Evolutionary conservation across 257 asterid species (phyloP).

Genomic region (Salvia miltiorrhiza): DNA sequence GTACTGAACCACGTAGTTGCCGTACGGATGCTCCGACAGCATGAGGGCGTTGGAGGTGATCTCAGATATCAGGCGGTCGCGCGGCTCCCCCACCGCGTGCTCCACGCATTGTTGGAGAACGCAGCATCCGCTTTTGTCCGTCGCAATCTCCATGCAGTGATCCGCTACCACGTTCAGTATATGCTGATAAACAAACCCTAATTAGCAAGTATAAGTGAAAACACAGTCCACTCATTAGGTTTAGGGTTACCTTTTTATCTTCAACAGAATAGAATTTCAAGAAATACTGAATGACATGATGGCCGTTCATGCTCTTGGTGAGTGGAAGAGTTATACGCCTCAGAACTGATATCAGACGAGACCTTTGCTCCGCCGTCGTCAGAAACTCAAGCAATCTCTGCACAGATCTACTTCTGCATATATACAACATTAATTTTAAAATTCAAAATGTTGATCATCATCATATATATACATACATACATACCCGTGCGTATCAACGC

Average conservation of each 20-base stretch:
- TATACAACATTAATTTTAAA: neutral
- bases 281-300: conserved; percentile 53
- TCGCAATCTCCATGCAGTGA: conserved; percentile 53
- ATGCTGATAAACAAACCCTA: too few relatives aligned
- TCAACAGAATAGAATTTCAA: conserved; percentile 32
- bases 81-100: conserved; percentile 31
- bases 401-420: conserved; percentile 45
- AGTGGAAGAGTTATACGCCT: conserved; percentile 34
- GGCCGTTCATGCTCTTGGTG: conserved; percentile 41
- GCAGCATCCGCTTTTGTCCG: conserved; percentile 62
- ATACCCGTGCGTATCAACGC: conserved; percentile 48
- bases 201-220: too few relatives aligned
- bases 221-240: too few relatives aligned
- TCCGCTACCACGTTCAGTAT: conserved; percentile 45
- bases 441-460: too few relatives aligned
- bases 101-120: conserved; percentile 51
- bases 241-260: conserved; percentile 43
- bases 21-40: conserved; percentile 48
- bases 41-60: conserved; percentile 34
- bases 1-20: conserved; percentile 72
- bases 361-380: conserved; percentile 32
- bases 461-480: neutral
- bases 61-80: conserved; percentile 38
- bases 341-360: conserved; percentile 21
- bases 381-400: conserved; percentile 45